Evolutionary conservation across 176 grass and related monocot genomes (phyloP).

Genomic region (Urochloa ruziziensis): DNA sequence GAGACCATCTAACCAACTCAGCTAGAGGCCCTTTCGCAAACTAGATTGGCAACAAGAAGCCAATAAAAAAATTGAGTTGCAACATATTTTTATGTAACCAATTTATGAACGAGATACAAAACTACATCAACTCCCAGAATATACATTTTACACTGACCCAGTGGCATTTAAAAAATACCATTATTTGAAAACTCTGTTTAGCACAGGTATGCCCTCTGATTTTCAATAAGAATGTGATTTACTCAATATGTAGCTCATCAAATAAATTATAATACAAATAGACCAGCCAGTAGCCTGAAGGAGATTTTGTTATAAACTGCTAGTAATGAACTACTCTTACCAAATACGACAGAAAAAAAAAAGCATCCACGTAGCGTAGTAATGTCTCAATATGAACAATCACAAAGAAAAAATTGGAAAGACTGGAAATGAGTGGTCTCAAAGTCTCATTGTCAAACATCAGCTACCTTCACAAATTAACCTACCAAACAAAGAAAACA

Average conservation of each 20-base stretch:
- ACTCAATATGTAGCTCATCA: not conserved
- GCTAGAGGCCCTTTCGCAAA: too few relatives aligned
- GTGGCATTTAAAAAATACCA: not conserved
- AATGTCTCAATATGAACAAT: not conserved
- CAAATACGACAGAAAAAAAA: not conserved
- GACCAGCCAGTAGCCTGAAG: not conserved
- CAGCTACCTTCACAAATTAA: not conserved
- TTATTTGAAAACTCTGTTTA: not conserved
- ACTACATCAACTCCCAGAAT: not conserved
- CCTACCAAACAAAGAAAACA: not conserved
- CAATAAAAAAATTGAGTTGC: not conserved
- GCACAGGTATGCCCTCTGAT: not conserved
- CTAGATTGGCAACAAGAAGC: conserved; percentile 1
- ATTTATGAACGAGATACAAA: conserved; percentile 5
- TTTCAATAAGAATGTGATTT: not conserved
- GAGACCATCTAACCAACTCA: too few relatives aligned
- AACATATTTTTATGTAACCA: not conserved
- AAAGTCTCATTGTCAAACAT: not conserved
- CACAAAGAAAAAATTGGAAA: not conserved
- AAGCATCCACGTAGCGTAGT: not conserved
- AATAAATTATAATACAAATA: not conserved
- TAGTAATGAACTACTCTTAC: not conserved
- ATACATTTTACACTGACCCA: not conserved
- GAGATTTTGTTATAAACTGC: not conserved
- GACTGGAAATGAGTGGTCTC: not conserved